A percentile compares a stretch with the other conserved stretches of the same genome.
phyloP scores from a whole-genome alignment of 768 basidiomycete species.

The Russula abietina region DNA sequence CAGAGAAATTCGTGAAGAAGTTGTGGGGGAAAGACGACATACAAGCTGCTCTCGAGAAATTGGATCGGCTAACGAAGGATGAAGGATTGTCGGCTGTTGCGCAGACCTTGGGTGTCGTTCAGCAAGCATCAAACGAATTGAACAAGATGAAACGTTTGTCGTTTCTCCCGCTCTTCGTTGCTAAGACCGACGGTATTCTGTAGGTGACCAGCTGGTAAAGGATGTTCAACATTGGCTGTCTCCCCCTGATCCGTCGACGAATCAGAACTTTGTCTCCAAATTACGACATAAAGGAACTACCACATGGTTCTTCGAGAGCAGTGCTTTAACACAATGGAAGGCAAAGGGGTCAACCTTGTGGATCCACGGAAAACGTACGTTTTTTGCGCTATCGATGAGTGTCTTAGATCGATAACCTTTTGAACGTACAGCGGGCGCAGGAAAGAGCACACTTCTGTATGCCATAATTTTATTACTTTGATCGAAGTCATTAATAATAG shows the following conservation, averaged over 20 bases:
- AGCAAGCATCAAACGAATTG: no score
- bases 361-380: slow-evolving; percentile 13
- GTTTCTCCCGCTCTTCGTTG: no score
- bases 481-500: background rate
- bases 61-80: no score
- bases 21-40: no score
- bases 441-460: slow-evolving; percentile 13
- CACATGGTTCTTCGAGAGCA: background rate
- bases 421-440: background rate
- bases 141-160: background rate
- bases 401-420: background rate
- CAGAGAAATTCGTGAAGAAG: no score
- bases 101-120: no score
- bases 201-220: background rate
- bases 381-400: rapidly evolving
- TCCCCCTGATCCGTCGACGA: background rate
- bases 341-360: background rate
- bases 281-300: background rate
- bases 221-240: background rate
- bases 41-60: no score
- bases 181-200: background rate
- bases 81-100: no score
- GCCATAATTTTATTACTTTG: background rate
- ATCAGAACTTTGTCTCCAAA: background rate
- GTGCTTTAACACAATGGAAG: background rate